Percentiles rank a stretch among this genome's conserved stretches.
phyloP scores from a whole-genome alignment of 768 basidiomycete genomes.

The Tephrocybe sp. region DNA sequence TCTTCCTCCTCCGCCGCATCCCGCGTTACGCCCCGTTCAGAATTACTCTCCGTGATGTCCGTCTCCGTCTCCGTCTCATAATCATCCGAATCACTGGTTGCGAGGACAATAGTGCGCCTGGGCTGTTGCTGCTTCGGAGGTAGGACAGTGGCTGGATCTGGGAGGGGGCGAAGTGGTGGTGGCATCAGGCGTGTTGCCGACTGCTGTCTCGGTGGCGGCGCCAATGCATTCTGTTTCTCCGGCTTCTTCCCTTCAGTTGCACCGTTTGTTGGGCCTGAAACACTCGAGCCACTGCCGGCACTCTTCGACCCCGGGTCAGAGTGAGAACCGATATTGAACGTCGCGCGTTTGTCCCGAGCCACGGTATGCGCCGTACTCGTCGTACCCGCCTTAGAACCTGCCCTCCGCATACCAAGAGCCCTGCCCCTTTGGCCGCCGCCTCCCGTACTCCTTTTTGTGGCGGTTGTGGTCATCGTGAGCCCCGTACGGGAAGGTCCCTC shows the following conservation, averaged over 20 bases:
- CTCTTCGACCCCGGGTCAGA: slow-evolving; percentile 45
- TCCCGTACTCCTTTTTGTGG: neutral
- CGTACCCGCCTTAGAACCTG: neutral
- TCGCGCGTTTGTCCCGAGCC: slow-evolving; percentile 23
- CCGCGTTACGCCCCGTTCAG: slow-evolving; percentile 16
- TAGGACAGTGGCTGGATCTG: slow-evolving; percentile 17
- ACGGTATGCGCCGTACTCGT: slow-evolving; percentile 5
- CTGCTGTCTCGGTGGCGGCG: neutral
- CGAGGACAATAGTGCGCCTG: slow-evolving; percentile 48
- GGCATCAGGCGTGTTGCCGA: slow-evolving; percentile 19
- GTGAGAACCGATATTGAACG: slow-evolving; percentile 61
- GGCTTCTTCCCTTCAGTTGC: neutral
- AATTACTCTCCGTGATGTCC: slow-evolving; percentile 20
- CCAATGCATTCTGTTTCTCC: neutral
- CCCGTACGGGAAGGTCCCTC: slow-evolving; percentile 13
- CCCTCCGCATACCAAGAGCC: slow-evolving; percentile 1
- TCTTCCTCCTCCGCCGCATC: slow-evolving; percentile 32
- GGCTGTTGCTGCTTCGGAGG: slow-evolving; percentile 24
- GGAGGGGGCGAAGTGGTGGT: slow-evolving; percentile 22
- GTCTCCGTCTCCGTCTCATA: slow-evolving; percentile 47
- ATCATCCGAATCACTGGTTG: slow-evolving; percentile 51
- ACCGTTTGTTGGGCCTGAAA: slow-evolving; percentile 17
- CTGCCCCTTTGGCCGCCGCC: slow-evolving; percentile 3
- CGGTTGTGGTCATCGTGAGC: slow-evolving; percentile 13
- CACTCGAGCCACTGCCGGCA: slow-evolving; percentile 34